Base-by-base conservation (phyloP, 768 basidiomycete species). In the Mycena floridula region DNA sequence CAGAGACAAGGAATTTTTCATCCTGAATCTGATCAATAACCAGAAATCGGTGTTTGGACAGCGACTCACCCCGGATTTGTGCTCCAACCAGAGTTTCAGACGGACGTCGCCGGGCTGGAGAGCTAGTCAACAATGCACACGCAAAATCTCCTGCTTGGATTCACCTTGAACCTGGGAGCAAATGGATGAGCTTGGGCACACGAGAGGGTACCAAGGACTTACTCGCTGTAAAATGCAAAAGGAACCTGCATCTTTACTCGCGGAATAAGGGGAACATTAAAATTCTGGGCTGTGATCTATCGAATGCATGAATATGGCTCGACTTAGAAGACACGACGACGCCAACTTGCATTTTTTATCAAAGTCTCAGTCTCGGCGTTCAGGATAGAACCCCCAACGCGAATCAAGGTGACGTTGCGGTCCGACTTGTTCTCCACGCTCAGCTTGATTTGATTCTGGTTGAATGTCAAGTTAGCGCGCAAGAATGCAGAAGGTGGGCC, bases 171-270 rank as follows among this genome's bases (percentile, higher is more conserved):
- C 60, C 82, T 85, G 47, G 7, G 52, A 18, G 21, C 2, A 12
- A n/a, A 25, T 37, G 47, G 25, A 42, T 58, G 25, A 58, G 45
- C 30, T 47, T 45, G 37, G 43, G 9, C 44, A 38, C 8, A 48
- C 13, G 23, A 37, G 8, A 30, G 35, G 44, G 30, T 21, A 24
- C 11, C 21, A 30, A 24, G 30, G 3, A 70, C 87, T 63, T 52
- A 91, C 89, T 92, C 86, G 75, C 85, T 89, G 64, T 85, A 67
- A 62, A 92, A 90, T 8, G 67, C 49, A 53, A 80, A 92, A 7
- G 88, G 85, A 43, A 92, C 56, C 48, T 77, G 73, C 40, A 87
- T 54, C 54, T 82, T 81, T 9, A 74, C 62, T 22, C 75, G 73
- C 45, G 79, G 70, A 9, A 78, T 42, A 26, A 90, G 64, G 20